Evolutionary conservation across 495 filamentous ascomycete genomes (phyloP), one percentile per base, ranked within the genome.

Genomic region (Hypoxylon rickii): DNA sequence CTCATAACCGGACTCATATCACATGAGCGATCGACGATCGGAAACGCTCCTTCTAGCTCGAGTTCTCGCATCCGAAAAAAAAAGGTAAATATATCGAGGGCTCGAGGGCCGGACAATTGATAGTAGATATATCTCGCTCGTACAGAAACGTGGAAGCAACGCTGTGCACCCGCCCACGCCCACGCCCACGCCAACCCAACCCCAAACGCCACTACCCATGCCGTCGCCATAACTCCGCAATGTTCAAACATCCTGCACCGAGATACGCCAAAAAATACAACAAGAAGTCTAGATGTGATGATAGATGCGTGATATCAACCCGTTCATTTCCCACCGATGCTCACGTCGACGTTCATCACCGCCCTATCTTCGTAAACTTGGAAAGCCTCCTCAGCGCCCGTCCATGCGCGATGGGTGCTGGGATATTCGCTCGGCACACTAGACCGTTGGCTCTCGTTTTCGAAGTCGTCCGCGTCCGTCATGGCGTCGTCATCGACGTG

Each of bases 321-420:
- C 36, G 31, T 50, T 16, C 45, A 21, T 42, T 51, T 36, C 46
- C 45, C 32, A 36, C 32, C 26, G 26, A 5, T 5, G 7, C 32
- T 12, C 32, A 36, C 32, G n/a, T 6, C 13, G 3, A 5, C 32
- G 13, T 7, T 36, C 13, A 36, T 36, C 12, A 3, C 5, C 4
- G 12, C 32, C 6, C n/a, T 12, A 36, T 85, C 32, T 71, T 84
- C 38, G 65, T 83, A 65, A 79, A 84, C 64, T 72, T 75, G 8
- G 73, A 65, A 60, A 1, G 22, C 64, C 31, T 53, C 49, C 26
- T 49, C 49, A 19, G 43, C 61, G 15, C 44, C 45, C 18, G 42
- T 44, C 62, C 64, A 69, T 1, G 58, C 57, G 18, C 57, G 60
- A 17, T 73, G 65, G 1, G 64, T 74, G 34, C 70, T 73, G 7